These are phyloP conservation scores for Stagonosporopsis rhizophila DNA, from an alignment of 2,329 filamentous ascomycete genomes.

Conservation along the genomic window DNA sequence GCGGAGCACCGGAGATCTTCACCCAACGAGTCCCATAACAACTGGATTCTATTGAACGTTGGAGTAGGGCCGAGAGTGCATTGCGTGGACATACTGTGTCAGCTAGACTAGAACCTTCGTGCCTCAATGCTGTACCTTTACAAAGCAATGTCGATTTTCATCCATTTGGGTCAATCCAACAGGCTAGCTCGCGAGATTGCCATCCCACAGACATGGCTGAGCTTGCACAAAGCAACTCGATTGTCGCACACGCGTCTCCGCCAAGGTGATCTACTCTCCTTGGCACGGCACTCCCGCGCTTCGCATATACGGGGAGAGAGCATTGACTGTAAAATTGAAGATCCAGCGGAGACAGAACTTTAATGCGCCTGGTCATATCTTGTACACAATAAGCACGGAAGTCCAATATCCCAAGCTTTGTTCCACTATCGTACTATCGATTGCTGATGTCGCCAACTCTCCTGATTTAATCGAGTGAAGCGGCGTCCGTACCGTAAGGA, in stretches of 20 bases:
- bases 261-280: slow-evolving; percentile 32
- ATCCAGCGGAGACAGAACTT: slow-evolving; percentile 2
- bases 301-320: not conserved
- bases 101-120: not conserved
- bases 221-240: slow-evolving; percentile 19
- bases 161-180: not conserved
- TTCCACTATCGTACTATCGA: not conserved
- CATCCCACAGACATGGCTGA: not conserved
- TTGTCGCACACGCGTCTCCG: slow-evolving; percentile 21
- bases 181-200: not conserved
- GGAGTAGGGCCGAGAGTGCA: too few species aligned
- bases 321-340: slow-evolving; percentile 8
- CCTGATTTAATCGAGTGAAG: not conserved
- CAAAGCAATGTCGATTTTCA: not conserved
- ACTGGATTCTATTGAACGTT: not conserved
- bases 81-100: not conserved
- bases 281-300: slow-evolving; percentile 27
- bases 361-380: slow-evolving; percentile 14
- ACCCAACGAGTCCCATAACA: not conserved
- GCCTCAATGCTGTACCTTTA: not conserved
- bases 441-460: not conserved
- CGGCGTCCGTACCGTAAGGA: not conserved
- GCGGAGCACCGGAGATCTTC: not conserved
- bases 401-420: not conserved
- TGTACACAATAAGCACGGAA: slow-evolving; percentile 26